Conservation (phyloP, 495 filamentous ascomycete genomes). For the Penicillium cosmopolitanum region DNA sequence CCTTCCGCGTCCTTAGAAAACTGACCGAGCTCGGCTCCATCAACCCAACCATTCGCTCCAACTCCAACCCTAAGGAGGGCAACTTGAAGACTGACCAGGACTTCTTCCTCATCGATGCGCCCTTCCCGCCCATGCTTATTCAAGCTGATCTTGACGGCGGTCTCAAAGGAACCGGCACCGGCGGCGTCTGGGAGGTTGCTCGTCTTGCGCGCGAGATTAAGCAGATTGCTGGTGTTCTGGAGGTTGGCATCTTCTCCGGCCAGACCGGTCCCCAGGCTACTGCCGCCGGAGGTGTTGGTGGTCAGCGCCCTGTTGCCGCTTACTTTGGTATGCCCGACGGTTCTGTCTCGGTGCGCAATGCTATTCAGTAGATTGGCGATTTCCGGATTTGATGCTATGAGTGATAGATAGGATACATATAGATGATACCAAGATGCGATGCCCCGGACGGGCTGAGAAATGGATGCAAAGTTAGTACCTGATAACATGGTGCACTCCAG, state of each 20-base stretch:
- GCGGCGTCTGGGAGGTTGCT: conserved; percentile 77
- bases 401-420: conserved; percentile 22
- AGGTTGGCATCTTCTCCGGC: conserved; percentile 89
- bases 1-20: conserved; percentile 66
- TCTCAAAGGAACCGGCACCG: conserved; percentile 51
- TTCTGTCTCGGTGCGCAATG: conserved; percentile 57
- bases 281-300: conserved; percentile 62
- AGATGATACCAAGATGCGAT: conserved; percentile 33
- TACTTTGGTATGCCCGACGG: conserved; percentile 95
- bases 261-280: conserved; percentile 70
- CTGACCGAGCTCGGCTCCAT: conserved; percentile 71
- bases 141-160: conserved; percentile 57
- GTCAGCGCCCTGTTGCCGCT: conserved; percentile 88
- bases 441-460: neutral
- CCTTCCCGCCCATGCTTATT: conserved; percentile 73
- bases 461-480: neutral
- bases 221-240: conserved; percentile 81
- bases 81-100: conserved; percentile 91
- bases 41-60: conserved; percentile 69
- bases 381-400: conserved; percentile 7
- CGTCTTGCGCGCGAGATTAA: conserved; percentile 73
- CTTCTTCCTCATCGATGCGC: conserved; percentile 92
- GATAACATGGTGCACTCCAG: neutral
- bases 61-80: conserved; percentile 70
- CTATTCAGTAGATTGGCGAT: conserved; percentile 27